A percentile compares a stretch with the other conserved stretches of the same genome.
These are phyloP conservation scores for Zygosaccharomyces bisporus DNA, from an alignment of 805 yeast genomes.

Conservation along the genomic window DNA sequence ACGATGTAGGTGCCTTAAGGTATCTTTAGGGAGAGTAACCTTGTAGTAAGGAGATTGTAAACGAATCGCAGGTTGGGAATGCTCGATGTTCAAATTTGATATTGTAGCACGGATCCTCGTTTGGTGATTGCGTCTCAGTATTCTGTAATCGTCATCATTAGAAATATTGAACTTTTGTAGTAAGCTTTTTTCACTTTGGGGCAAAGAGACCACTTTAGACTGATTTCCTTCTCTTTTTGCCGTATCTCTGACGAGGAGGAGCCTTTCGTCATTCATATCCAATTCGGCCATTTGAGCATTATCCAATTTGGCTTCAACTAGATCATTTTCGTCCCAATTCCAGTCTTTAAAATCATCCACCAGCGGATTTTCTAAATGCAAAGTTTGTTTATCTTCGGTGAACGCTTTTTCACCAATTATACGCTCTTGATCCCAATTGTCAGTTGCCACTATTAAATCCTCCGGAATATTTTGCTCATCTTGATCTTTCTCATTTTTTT, in stretches of 20 bases:
- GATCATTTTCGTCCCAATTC: constrained; percentile 50
- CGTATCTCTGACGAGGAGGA: constrained; percentile 51
- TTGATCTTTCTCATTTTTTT: constrained; percentile 21
- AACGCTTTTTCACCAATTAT: constrained; percentile 45
- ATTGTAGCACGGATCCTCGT: constrained; percentile 89
- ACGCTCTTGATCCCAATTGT: constrained; percentile 72
- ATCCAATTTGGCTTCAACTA: constrained; percentile 65
- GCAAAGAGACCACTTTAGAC: constrained; percentile 33
- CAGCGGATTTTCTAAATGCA: constrained; percentile 13
- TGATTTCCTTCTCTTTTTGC: constrained; percentile 10
- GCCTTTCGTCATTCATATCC: constrained; percentile 83
- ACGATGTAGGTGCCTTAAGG: constrained; percentile 76
- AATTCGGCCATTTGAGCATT: constrained; percentile 36
- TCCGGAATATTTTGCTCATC: constrained; percentile 38
- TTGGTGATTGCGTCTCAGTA: constrained; percentile 79
- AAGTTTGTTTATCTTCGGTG: constrained; percentile 1
- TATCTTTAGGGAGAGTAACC: constrained; percentile 63
- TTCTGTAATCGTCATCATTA: constrained; percentile 82
- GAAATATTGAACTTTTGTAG: constrained; percentile 73
- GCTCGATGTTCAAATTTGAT: constrained; percentile 87
- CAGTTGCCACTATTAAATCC: constrained; percentile 61
- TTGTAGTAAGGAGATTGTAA: constrained; percentile 89
- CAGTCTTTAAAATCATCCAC: constrained; percentile 32
- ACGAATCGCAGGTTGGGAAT: constrained; percentile 79
- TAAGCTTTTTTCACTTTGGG: constrained; percentile 52